A percentile compares a stretch with the other conserved stretches of the same genome.
Conservation (phyloP, 345 rosid genomes). For the Toxicodendron radicans region DNA sequence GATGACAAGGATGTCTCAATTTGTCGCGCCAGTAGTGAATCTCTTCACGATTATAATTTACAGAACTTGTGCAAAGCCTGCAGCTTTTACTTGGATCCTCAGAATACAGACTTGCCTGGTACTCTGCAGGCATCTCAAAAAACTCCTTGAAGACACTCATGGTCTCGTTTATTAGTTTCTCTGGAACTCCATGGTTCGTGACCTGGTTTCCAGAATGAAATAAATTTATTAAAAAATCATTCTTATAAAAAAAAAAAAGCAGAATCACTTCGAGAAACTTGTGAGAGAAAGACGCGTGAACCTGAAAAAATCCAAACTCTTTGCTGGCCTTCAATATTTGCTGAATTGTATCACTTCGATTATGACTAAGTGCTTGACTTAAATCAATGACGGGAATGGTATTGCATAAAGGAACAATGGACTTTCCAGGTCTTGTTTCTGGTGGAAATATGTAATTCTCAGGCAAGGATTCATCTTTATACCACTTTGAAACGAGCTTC, state of each 20-base stretch:
- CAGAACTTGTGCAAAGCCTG: conserved; percentile 20
- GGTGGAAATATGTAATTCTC: conserved; percentile 32
- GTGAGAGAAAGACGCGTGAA: neutral
- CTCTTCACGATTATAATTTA: neutral
- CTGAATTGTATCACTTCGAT: conserved; percentile 6
- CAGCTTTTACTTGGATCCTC: conserved; percentile 6
- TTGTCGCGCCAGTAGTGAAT: conserved; percentile 23
- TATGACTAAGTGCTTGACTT: neutral
- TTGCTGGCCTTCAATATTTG: conserved; percentile 26
- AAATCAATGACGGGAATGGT: conserved; percentile 22
- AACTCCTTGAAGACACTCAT: conserved; percentile 23
- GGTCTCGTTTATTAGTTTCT: conserved; percentile 11
- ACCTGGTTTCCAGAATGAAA: no score
- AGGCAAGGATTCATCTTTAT: conserved; percentile 13
- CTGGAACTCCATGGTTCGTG: conserved; percentile 16
- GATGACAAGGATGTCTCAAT: conserved; percentile 24
- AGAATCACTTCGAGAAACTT: neutral
- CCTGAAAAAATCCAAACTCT: conserved; percentile 32
- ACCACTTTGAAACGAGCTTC: conserved; percentile 29
- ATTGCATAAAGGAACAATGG: neutral
- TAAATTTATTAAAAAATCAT: neutral
- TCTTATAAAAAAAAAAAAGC: neutral
- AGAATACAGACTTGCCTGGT: conserved; percentile 13
- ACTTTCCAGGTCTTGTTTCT: conserved; percentile 26
- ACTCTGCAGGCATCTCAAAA: conserved; percentile 20